These are phyloP conservation scores for Penicillium capsulatum DNA, from an alignment of 2,329 filamentous ascomycete species.

Conservation along the genomic window DNA sequence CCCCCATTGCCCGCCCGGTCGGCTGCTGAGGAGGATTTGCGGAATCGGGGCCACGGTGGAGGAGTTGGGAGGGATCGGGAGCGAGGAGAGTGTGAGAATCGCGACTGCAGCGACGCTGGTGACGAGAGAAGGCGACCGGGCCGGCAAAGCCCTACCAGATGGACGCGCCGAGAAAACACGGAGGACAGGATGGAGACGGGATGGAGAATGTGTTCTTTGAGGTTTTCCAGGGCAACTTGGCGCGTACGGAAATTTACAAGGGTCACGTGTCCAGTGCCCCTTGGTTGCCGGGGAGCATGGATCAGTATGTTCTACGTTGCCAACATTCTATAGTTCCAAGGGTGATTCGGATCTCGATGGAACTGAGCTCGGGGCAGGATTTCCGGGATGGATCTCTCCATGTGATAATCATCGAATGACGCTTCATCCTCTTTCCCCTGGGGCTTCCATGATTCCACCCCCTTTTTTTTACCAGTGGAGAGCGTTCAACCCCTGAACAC, in stretches of 20 bases:
- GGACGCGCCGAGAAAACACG: neutral
- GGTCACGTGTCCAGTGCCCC: too few species aligned
- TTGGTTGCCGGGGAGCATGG: too few species aligned
- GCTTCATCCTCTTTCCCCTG: too few species aligned
- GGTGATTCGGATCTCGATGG: too few species aligned
- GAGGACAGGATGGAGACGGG: neutral
- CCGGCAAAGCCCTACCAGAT: neutral
- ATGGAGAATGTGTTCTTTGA: neutral
- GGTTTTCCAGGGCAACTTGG: too few species aligned
- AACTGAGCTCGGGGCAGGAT: too few species aligned
- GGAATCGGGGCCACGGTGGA: conserved; percentile 39
- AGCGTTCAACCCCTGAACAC: conserved; percentile 4
- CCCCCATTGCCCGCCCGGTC: conserved; percentile 43
- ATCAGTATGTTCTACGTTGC: too few species aligned
- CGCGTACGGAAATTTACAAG: too few species aligned
- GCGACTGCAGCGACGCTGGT: conserved; percentile 7
- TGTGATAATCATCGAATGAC: too few species aligned
- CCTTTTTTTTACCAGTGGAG: conserved; percentile 5
- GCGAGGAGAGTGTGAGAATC: conserved; percentile 5
- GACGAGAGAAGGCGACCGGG: neutral
- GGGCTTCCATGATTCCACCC: neutral
- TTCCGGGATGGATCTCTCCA: too few species aligned
- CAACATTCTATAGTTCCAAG: too few species aligned
- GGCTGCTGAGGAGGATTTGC: conserved; percentile 33
- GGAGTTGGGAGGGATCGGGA: conserved; percentile 4